These are phyloP conservation scores for Metschnikowia drakensbergensis DNA, from an alignment of 805 yeast species.

Conservation along the genomic window DNA sequence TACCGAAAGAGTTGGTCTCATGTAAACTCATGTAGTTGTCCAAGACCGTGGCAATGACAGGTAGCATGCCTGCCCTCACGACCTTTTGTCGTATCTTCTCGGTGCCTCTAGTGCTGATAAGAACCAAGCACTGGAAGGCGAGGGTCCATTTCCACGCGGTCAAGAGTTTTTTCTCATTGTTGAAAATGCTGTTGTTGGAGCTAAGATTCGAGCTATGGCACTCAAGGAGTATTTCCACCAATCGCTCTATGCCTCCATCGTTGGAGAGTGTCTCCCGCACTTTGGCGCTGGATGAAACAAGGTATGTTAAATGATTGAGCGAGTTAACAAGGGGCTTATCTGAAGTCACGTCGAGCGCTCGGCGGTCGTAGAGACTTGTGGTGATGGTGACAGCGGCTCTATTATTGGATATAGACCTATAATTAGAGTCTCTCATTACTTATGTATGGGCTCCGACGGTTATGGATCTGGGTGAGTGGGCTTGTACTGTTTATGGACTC, in stretches of 20 bases:
- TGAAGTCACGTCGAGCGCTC: constrained; percentile 88
- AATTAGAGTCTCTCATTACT: constrained; percentile 76
- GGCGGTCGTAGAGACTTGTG: constrained; percentile 80
- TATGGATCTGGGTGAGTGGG: not conserved
- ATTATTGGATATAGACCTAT: constrained; percentile 71
- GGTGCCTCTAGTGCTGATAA: constrained; percentile 90
- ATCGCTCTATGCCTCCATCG: constrained; percentile 90
- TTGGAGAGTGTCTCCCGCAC: constrained; percentile 84
- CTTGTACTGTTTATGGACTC: not conserved
- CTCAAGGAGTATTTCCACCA: constrained; percentile 80
- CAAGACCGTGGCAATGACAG: constrained; percentile 84
- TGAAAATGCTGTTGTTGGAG: constrained; percentile 29
- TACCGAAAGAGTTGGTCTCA: constrained; percentile 32
- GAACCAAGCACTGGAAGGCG: constrained; percentile 86
- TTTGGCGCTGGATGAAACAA: constrained; percentile 80
- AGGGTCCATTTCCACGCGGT: constrained; percentile 98
- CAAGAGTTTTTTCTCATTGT: constrained; percentile 45
- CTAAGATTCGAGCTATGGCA: constrained; percentile 48
- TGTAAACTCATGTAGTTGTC: constrained; percentile 69
- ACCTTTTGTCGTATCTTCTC: constrained; percentile 80
- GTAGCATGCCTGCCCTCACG: constrained; percentile 88
- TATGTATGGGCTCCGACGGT: not conserved
- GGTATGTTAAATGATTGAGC: constrained; percentile 80
- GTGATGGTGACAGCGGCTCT: constrained; percentile 92
- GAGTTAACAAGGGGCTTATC: constrained; percentile 90